phyloP scores from a whole-genome alignment of 345 rosid genomes.

The Laguncularia racemosa region DNA sequence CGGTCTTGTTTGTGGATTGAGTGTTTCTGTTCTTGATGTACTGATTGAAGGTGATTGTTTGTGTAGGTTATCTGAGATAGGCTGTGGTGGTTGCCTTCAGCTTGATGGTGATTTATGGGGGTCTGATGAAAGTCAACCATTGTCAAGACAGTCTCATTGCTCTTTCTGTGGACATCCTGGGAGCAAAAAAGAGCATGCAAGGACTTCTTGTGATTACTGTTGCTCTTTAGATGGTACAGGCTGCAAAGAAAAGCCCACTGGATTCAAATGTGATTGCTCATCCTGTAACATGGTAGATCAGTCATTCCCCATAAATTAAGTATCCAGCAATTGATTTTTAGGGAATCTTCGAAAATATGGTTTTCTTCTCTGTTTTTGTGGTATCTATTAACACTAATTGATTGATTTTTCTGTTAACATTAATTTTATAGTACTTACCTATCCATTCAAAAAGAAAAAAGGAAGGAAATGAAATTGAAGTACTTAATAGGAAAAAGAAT shows the following conservation, averaged over 20 bases:
- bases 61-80: slow-evolving; percentile 54
- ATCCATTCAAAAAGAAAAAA: too few relatives aligned
- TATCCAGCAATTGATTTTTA: too few relatives aligned
- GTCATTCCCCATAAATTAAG: too few relatives aligned
- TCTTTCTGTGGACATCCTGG: slow-evolving; percentile 93
- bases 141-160: slow-evolving; percentile 56
- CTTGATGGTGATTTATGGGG: slow-evolving; percentile 18
- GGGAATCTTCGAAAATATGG: too few relatives aligned
- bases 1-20: slow-evolving; percentile 5
- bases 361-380: too few relatives aligned
- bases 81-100: slow-evolving; percentile 28
- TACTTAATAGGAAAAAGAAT: too few relatives aligned
- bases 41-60: slow-evolving; percentile 7
- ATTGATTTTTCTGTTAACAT: too few relatives aligned
- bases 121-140: slow-evolving; percentile 27
- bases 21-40: slow-evolving; percentile 4
- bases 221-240: slow-evolving; percentile 24
- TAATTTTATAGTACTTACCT: too few relatives aligned
- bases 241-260: slow-evolving; percentile 50
- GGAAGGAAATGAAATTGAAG: too few relatives aligned
- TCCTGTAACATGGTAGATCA: slow-evolving; percentile 44
- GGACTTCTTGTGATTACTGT: slow-evolving; percentile 61
- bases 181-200: slow-evolving; percentile 53
- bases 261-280: slow-evolving; percentile 63
- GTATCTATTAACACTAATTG: too few relatives aligned